Conservation (phyloP, 768 basidiomycete species). For the Tulasnella sp. region DNA sequence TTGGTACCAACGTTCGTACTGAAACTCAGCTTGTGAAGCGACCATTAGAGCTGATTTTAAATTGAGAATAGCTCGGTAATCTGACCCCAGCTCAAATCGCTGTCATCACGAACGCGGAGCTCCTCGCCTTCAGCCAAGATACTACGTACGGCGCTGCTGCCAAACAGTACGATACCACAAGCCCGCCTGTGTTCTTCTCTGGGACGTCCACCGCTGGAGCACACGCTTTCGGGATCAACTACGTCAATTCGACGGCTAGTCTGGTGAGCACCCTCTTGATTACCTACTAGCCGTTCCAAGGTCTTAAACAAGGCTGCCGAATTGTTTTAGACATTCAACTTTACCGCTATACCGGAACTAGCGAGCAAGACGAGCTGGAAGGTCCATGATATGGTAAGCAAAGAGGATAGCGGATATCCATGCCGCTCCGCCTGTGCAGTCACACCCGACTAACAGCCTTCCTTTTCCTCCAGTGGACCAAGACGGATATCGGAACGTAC, state of each 20-base stretch:
- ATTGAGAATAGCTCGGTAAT: conserved; percentile 31
- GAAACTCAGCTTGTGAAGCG: conserved; percentile 9
- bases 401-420: neutral
- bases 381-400: conserved; percentile 40
- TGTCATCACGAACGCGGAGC: conserved; percentile 42
- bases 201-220: conserved; percentile 40
- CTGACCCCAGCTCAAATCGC: conserved; percentile 35
- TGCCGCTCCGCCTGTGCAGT: neutral
- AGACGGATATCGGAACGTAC: conserved; percentile 33
- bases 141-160: conserved; percentile 37
- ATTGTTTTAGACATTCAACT: conserved; percentile 33
- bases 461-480: conserved; percentile 39
- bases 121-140: conserved; percentile 49
- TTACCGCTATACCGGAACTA: conserved; percentile 39
- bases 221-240: conserved; percentile 49
- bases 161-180: conserved; percentile 37
- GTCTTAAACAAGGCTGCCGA: too few relatives aligned
- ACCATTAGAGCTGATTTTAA: neutral
- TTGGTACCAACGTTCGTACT: conserved; percentile 31
- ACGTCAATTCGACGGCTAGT: conserved; percentile 29
- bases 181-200: conserved; percentile 44
- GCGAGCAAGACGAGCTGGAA: conserved; percentile 30
- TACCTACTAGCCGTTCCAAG: neutral
- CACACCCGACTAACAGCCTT: too few relatives aligned
- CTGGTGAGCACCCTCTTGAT: neutral